A percentile compares a stretch with the other conserved stretches of the same genome.
These are phyloP conservation scores for Centaurea solstitialis DNA, from an alignment of 129 eudicot species.

Conservation along the genomic window DNA sequence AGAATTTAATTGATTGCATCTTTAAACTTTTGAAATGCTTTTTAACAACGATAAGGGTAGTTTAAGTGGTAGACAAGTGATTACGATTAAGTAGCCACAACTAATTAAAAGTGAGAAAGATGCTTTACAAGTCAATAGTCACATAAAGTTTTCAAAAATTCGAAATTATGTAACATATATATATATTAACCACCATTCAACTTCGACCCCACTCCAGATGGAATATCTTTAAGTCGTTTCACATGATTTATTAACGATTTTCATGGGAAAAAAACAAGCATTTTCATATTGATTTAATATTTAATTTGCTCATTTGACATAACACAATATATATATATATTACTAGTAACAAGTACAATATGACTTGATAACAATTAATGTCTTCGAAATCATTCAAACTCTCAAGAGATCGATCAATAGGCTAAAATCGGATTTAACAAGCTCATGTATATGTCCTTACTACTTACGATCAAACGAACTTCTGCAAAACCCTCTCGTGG, in stretches of 20 bases:
- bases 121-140: not conserved
- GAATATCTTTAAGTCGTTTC: not conserved
- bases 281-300: not conserved
- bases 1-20: not conserved
- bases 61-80: not conserved
- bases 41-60: not conserved
- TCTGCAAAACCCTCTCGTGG: not conserved
- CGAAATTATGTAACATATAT: not conserved
- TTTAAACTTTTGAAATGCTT: not conserved
- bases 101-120: not conserved
- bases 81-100: not conserved
- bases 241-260: not conserved
- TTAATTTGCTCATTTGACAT: not conserved
- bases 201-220: not conserved
- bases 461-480: not conserved
- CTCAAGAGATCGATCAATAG: not conserved
- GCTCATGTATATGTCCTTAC: not conserved
- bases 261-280: not conserved
- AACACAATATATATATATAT: not conserved
- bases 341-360: not conserved
- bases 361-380: not conserved
- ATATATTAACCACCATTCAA: not conserved
- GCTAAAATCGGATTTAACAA: not conserved
- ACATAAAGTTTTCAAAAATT: not conserved
- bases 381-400: not conserved